Percentiles rank a stretch among this genome's conserved stretches.
phyloP scores from a whole-genome alignment of 1,139 yeast species.

The Candida frijolesensis region DNA sequence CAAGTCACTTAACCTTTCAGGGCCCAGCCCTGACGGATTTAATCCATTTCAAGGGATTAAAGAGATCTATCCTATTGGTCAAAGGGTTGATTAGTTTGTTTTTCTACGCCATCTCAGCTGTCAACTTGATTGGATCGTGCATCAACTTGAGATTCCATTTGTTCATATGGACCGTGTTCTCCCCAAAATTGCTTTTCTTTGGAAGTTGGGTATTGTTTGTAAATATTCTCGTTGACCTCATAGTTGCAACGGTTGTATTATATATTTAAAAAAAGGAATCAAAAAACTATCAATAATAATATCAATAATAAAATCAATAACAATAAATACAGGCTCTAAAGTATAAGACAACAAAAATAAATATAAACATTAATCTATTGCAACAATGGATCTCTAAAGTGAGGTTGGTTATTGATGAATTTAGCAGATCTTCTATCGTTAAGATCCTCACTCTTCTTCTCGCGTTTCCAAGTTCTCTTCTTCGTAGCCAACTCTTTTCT shows the following conservation, averaged over 20 bases:
- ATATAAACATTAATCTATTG: constrained; percentile 47
- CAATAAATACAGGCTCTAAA: constrained; percentile 2
- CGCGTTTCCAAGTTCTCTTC: constrained; percentile 78
- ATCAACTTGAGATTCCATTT: constrained; percentile 76
- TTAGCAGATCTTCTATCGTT: constrained; percentile 80
- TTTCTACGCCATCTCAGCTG: constrained; percentile 63
- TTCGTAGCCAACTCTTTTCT: constrained; percentile 58
- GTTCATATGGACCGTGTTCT: constrained; percentile 96
- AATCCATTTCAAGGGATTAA: constrained; percentile 23
- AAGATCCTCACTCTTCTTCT: constrained; percentile 65
- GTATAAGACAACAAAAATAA: constrained; percentile 2
- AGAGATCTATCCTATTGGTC: constrained; percentile 36
- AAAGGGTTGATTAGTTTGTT: constrained; percentile 39
- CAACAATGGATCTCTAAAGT: constrained; percentile 86
- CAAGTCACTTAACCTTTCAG: constrained; percentile 18
- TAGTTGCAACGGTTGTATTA: constrained; percentile 20
- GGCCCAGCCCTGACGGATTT: constrained; percentile 15
- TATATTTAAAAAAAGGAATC: constrained; percentile 9
- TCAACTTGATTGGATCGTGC: constrained; percentile 69
- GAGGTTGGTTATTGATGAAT: constrained; percentile 84
- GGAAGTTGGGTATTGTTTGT: constrained; percentile 72
- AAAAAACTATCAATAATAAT: not conserved
- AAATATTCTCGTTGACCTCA: constrained; percentile 45
- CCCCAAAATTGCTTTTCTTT: constrained; percentile 85
- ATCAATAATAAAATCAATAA: not conserved